Conservation (phyloP, 164 flowering plant genomes). For the Nelumbo lutea region DNA sequence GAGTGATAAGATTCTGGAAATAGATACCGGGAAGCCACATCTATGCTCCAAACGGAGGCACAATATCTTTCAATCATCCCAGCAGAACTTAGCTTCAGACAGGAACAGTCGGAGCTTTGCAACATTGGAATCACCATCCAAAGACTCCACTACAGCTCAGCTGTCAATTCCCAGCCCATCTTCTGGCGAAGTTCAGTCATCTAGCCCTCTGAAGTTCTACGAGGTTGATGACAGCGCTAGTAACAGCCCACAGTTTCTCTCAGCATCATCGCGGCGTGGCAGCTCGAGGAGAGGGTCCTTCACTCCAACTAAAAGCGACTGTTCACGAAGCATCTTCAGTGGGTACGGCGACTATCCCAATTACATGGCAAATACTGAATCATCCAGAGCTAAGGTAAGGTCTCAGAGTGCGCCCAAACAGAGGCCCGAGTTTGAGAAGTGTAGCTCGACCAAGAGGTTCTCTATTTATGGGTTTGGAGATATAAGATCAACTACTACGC, state of each 20-base stretch:
- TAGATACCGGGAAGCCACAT: constrained; percentile 72
- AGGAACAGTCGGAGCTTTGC: constrained; percentile 24
- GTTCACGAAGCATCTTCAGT: constrained; percentile 37
- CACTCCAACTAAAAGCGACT: constrained; percentile 56
- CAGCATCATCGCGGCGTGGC: constrained; percentile 46
- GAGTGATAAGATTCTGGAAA: constrained; percentile 67
- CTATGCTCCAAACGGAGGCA: constrained; percentile 23
- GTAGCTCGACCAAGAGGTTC: constrained; percentile 30
- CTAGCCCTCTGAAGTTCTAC: constrained; percentile 26
- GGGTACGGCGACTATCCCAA: constrained; percentile 54
- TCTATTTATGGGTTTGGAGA: constrained; percentile 41
- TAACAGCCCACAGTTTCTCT: constrained; percentile 53
- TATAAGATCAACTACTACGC: constrained; percentile 24
- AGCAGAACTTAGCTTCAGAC: constrained; percentile 25
- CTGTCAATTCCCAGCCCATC: constrained; percentile 33
- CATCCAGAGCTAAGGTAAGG: constrained; percentile 67
- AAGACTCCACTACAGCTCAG: constrained; percentile 32
- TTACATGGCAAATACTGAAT: constrained; percentile 84
- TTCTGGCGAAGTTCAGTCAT: constrained; percentile 36
- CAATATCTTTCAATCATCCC: constrained; percentile 18
- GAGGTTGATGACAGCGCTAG: constrained; percentile 42
- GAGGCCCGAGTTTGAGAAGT: constrained; percentile 52
- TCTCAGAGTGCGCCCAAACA: constrained; percentile 87
- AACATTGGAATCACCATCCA: constrained; percentile 42
- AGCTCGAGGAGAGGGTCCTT: constrained; percentile 38